phyloP scores from a whole-genome alignment of 345 rosid genomes.

The Hevea brasiliensis region DNA sequence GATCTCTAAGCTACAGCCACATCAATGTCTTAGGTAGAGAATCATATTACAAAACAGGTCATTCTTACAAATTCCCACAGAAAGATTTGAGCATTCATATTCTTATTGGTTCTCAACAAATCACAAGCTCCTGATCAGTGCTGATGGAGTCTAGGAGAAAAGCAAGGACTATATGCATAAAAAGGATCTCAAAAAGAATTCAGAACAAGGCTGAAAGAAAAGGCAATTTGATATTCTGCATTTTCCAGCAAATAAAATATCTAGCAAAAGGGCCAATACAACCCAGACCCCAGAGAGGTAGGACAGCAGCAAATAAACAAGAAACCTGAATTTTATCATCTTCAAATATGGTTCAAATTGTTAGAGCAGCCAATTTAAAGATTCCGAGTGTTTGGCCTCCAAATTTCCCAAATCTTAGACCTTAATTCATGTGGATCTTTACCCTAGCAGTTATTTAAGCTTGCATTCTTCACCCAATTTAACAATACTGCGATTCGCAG shows the following conservation, averaged over 20 bases:
- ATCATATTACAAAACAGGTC: not conserved
- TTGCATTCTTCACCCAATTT: not conserved
- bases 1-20: not conserved
- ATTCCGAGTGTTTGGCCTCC: not conserved
- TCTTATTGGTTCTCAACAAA: not conserved
- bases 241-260: not conserved
- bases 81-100: not conserved
- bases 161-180: not conserved
- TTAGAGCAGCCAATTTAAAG: not conserved
- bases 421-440: not conserved
- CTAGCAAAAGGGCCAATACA: not conserved
- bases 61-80: not conserved
- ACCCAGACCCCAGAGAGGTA: not conserved
- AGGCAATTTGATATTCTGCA: not conserved
- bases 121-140: not conserved
- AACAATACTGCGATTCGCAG: not conserved
- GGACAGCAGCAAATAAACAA: not conserved
- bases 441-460: not conserved
- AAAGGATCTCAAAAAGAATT: not conserved
- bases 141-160: not conserved
- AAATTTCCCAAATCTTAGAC: not conserved
- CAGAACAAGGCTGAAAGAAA: not conserved
- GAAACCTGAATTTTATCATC: not conserved
- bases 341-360: not conserved
- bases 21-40: not conserved